Evolutionary conservation across 495 filamentous ascomycete genomes (phyloP).

Genomic region (Talaromyces stipitatus): DNA sequence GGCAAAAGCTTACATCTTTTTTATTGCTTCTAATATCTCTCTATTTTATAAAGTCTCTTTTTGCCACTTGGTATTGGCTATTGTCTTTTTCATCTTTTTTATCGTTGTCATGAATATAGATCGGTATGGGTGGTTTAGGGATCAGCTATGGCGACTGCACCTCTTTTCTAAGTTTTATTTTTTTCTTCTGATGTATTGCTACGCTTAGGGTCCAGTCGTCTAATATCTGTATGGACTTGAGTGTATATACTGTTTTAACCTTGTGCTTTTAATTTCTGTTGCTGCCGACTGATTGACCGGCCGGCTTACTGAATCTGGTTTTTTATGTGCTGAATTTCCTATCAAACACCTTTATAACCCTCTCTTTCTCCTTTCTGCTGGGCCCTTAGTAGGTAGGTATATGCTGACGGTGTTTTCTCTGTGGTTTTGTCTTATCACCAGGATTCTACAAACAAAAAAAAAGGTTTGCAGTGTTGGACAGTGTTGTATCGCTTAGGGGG

Average conservation of each 20-base stretch:
- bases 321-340: not conserved
- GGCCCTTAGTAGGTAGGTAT: too few relatives aligned
- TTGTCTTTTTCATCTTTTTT: not conserved
- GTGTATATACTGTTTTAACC: constrained; percentile 8
- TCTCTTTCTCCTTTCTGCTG: not conserved
- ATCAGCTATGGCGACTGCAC: constrained; percentile 1
- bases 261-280: not conserved
- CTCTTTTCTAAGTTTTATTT: not conserved
- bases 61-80: not conserved
- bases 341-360: not conserved
- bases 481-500: too few relatives aligned
- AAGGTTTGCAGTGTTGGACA: not conserved
- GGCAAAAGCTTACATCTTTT: constrained; percentile 1
- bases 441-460: not conserved
- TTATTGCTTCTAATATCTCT: constrained; percentile 2
- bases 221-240: not conserved
- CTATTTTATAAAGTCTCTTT: not conserved
- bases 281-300: not conserved
- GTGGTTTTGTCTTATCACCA: not conserved
- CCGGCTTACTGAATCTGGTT: not conserved
- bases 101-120: constrained; percentile 3
- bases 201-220: constrained; percentile 1
- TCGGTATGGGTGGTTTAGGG: constrained; percentile 6
- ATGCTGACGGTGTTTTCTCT: too few relatives aligned
- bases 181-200: not conserved